Base-by-base conservation (phyloP, 305 asterid species). In the Solanum chacoense region DNA sequence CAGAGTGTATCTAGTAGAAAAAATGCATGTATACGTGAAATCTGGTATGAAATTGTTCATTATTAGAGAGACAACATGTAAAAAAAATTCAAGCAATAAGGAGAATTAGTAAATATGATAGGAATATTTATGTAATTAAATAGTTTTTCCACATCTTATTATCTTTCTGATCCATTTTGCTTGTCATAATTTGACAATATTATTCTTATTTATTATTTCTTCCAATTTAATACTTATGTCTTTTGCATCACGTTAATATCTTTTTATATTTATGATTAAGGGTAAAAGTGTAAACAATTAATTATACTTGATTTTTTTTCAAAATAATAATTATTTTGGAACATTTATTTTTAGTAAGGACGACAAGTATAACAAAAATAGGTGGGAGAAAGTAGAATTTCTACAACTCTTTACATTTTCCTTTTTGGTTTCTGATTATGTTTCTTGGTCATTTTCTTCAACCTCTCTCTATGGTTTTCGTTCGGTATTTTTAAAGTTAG, bases 161-260 rank as follows among this genome's bases (percentile, higher is more conserved):
- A 0, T 9, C 2, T 18, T 18, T 55, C 0, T 0, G 0, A 18
- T 18, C 5, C 0, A 55, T 55, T 55, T 55, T 18, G 4, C 67
- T 55, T 55, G 24, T 55, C 24, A 18, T 18, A 55, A 18, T 18
- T 18, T 3, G 11, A 55, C 4, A 7, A 18, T 16, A 55, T 55
- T 55, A 50, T 50, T 16, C 65, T 38, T 55, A 16, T 55, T 55
- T 55, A 6, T 55, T 50, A 55, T 3, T 55, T 55, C 24, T 7
- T 18, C 4, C 11, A 7, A 18, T 55, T 55, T 55, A 55, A 55
- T 55, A 55, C 10, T 55, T 18, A 7, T 18, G 24, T 18, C 67
- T 7, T 18, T 55, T 55, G 67, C 1, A 50, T 8, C 22, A 6
- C 22, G 0, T 50, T 50, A 50, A 50, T 50, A 50, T 50, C 1